These are phyloP conservation scores for Zygotorulaspora chibaensis DNA, from an alignment of 805 yeast species.

Conservation along the genomic window DNA sequence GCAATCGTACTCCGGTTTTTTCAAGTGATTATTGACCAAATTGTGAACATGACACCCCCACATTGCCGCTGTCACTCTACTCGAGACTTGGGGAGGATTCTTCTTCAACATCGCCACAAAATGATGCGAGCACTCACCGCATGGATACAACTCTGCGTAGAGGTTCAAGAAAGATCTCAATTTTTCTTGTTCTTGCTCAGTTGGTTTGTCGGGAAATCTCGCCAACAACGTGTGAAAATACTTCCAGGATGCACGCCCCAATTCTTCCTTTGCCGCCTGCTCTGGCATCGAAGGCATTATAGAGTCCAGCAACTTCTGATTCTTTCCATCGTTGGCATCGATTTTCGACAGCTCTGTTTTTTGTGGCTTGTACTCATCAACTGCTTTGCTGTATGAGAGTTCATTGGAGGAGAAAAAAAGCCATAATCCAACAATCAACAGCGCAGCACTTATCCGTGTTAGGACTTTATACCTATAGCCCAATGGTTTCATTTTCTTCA, in stretches of 20 bases:
- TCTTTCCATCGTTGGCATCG: background rate
- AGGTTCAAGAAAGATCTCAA: conserved; percentile 59
- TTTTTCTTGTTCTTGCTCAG: conserved; percentile 56
- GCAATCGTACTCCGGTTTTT: conserved; percentile 77
- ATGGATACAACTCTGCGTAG: conserved; percentile 91
- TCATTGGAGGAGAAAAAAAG: conserved; percentile 24
- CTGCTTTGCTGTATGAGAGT: conserved; percentile 27
- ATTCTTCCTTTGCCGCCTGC: conserved; percentile 59
- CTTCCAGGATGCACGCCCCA: conserved; percentile 91
- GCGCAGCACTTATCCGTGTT: conserved; percentile 15
- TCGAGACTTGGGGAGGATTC: conserved; percentile 79
- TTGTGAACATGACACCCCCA: conserved; percentile 98
- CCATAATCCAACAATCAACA: conserved; percentile 23
- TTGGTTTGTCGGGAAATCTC: conserved; percentile 83
- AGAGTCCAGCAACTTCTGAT: conserved; percentile 30
- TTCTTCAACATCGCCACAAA: conserved; percentile 64
- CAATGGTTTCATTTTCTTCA: conserved; percentile 7
- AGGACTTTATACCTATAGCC: conserved; percentile 6
- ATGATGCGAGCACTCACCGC: conserved; percentile 95
- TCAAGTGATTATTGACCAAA: conserved; percentile 68
- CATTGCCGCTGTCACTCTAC: conserved; percentile 75
- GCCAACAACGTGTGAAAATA: conserved; percentile 88
- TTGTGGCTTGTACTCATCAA: conserved; percentile 5
- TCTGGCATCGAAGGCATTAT: conserved; percentile 96
- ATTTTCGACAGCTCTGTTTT: conserved; percentile 10